Evolutionary conservation across 306 rosid genomes (phyloP).

Genomic region (Prosopis cineraria): DNA sequence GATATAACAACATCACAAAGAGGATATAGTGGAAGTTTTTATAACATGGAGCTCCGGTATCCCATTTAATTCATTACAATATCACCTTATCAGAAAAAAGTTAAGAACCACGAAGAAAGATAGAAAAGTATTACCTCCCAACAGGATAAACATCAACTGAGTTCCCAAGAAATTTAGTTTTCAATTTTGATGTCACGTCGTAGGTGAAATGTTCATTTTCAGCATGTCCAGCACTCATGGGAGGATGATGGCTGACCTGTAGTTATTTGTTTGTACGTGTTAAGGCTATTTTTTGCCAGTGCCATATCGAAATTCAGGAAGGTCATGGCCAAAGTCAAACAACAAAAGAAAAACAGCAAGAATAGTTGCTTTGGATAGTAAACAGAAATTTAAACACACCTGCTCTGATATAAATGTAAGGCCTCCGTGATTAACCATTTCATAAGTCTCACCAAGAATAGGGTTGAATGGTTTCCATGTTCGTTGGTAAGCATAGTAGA

Average conservation of each 20-base stretch:
- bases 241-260: constrained; percentile 98
- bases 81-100: not conserved
- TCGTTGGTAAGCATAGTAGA: constrained; percentile 83
- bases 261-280: constrained; percentile 28
- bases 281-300: constrained; percentile 22
- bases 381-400: constrained; percentile 45
- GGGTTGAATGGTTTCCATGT: constrained; percentile 99
- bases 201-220: constrained; percentile 93
- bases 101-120: constrained; percentile 9
- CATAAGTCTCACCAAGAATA: constrained; percentile 98
- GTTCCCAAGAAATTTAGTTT: constrained; percentile 92
- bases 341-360: not conserved
- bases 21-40: not conserved
- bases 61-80: constrained; percentile 2
- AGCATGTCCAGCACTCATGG: constrained; percentile 94
- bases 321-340: not conserved
- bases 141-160: constrained; percentile 82
- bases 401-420: constrained; percentile 85
- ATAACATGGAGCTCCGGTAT: not conserved
- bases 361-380: constrained; percentile 12
- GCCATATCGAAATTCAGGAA: not conserved
- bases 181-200: constrained; percentile 90
- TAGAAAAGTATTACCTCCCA: constrained; percentile 68
- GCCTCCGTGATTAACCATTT: constrained; percentile 78
- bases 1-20: not conserved